Evolutionary conservation across 305 asterid genomes (phyloP), one percentile per base, ranked within the genome.

Genomic region (Rubia balearica): DNA sequence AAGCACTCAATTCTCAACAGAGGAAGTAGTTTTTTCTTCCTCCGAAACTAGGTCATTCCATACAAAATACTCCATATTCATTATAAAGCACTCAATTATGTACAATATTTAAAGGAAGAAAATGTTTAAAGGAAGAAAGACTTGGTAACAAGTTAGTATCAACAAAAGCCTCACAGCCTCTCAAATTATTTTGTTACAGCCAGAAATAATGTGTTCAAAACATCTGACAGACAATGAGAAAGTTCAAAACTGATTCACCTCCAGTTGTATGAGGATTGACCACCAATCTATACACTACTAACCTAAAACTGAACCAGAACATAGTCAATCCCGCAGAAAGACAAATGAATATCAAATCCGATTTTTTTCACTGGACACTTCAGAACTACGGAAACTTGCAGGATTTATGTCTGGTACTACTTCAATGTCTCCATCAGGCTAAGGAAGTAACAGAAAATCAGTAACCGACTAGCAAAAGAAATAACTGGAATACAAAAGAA

Each of bases 381-480:
- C 85, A 65, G 74, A 83, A 51, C 68, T 67, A 27, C 24, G 78
- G 53, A 63, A 43, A 56, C 74, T 82, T 13, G 78, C 61, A 71
- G 87, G 75, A 74, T 77, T 57, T 74, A 84, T 62, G 63, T 87
- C 92, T 1, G 96, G 96, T 49, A 86, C 97, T 64, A 82, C 83
- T 68, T 94, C 99, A 61, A 94, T 75, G 65, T 94, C 93, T 78
- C 81, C 77, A 69, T 91, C 98, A 65, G 98, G 87, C 98, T 93
- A 71, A 78, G 17, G 24, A 69, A 75, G 80, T 60, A 66, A 68
- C 19, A 67, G 61, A 45, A 56, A 60, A 62, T 48, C 7, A 64
- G 33, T 17, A 38, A 13, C 24, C 21, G 3, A 65, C 69, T 22
- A 63, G 43, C n/a, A 73, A 55, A 30, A 19, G 41, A 17, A 16